A percentile compares a stretch with the other conserved stretches of the same genome.
These are phyloP conservation scores for Thelephora ganbajun DNA, from an alignment of 768 basidiomycete species.

Conservation along the genomic window DNA sequence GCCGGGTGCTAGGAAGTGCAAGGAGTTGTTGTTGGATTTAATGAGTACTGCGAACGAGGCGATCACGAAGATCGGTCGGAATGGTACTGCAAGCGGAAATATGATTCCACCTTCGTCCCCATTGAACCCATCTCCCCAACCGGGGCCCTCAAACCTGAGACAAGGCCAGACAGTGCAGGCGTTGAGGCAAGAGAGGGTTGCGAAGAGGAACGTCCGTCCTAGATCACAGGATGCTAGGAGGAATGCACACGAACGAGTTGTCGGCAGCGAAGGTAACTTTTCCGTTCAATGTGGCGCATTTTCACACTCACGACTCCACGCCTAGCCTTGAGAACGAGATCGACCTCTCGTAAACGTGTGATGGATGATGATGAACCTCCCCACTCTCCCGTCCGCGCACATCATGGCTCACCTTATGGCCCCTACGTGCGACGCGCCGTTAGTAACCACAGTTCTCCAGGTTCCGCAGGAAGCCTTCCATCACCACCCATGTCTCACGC, in stretches of 20 bases:
- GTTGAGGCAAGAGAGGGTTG: too few relatives aligned
- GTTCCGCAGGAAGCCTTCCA: constrained; percentile 50
- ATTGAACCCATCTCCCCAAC: constrained; percentile 3
- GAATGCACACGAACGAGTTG: neutral
- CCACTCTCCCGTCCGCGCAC: constrained; percentile 12
- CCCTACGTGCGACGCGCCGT: constrained; percentile 23
- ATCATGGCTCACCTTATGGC: constrained; percentile 18
- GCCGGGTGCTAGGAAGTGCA: constrained; percentile 84
- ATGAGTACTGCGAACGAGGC: constrained; percentile 58
- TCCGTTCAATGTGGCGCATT: neutral
- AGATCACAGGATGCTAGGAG: neutral
- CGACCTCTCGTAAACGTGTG: constrained; percentile 61
- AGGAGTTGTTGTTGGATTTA: constrained; percentile 60
- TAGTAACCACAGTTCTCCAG: constrained; percentile 66
- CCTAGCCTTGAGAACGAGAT: constrained; percentile 58
- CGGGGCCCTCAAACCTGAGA: neutral
- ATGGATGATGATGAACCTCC: constrained; percentile 44
- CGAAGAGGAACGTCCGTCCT: neutral
- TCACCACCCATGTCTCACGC: constrained; percentile 32
- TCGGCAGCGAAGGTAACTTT: neutral
- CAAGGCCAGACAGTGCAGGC: neutral
- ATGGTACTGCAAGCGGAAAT: neutral
- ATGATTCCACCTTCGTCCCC: constrained; percentile 1
- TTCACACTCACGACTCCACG: constrained; percentile 1
- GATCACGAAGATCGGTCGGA: constrained; percentile 20